These are phyloP conservation scores for Diaporthe sp. DNA, from an alignment of 2,329 filamentous ascomycete genomes.

Conservation along the genomic window DNA sequence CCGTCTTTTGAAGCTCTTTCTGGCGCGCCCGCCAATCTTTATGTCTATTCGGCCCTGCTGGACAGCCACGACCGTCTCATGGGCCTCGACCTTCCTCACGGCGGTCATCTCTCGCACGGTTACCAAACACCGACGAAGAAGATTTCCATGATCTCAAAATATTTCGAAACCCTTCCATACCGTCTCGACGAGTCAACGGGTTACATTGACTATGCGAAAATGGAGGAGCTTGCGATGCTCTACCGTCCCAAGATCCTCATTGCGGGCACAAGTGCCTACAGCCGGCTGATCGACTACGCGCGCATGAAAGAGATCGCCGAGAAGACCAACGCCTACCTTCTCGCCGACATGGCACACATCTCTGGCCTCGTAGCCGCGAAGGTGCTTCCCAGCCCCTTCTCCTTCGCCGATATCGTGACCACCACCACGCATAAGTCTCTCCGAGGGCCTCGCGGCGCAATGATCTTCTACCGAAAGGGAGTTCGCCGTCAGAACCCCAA, in stretches of 20 bases:
- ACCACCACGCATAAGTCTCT: slow-evolving; percentile 99
- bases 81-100: slow-evolving; percentile 96
- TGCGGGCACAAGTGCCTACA: slow-evolving; percentile 95
- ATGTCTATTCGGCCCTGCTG: slow-evolving; percentile 95
- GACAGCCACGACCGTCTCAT: slow-evolving; percentile 95
- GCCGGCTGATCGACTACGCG: slow-evolving; percentile 94
- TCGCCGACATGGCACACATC: slow-evolving; percentile 98
- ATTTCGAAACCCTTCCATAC: slow-evolving; percentile 98
- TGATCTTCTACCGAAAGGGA: slow-evolving; percentile 98
- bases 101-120: slow-evolving; percentile 94
- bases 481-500: slow-evolving; percentile 86
- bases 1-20: slow-evolving; percentile 75
- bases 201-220: slow-evolving; percentile 92
- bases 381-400: slow-evolving; percentile 91
- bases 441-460: slow-evolving; percentile 92
- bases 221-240: slow-evolving; percentile 87
- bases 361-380: slow-evolving; percentile 94
- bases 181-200: slow-evolving; percentile 91
- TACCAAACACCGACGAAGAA: slow-evolving; percentile 95
- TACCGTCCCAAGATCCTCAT: slow-evolving; percentile 98
- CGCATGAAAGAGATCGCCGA: slow-evolving; percentile 92
- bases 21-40: slow-evolving; percentile 81
- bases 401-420: slow-evolving; percentile 92
- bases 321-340: slow-evolving; percentile 91
- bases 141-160: slow-evolving; percentile 98